Evolutionary conservation across 169 alveolate genomes (phyloP).

Genomic region (Cryptosporidium meleagridis): DNA sequence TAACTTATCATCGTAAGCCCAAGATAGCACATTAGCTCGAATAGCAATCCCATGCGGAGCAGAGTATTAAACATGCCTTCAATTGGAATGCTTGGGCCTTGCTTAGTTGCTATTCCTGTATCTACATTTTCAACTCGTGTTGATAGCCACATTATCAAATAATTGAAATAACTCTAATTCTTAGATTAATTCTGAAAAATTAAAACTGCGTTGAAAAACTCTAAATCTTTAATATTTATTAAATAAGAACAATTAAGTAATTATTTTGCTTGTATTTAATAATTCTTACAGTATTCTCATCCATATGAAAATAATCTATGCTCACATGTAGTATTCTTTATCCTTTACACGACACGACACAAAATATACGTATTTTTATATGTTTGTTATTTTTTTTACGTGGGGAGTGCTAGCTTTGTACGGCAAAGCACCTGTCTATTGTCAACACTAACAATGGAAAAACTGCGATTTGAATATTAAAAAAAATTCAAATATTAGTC

Average conservation of each 20-base stretch:
- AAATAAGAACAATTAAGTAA: neutral
- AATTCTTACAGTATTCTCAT: neutral
- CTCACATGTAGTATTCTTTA: conserved; percentile 64
- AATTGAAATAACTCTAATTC: conserved; percentile 4
- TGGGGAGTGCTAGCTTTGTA: conserved; percentile 63
- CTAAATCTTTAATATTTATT: conserved; percentile 17
- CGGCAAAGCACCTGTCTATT: conserved; percentile 72
- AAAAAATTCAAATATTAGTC: neutral
- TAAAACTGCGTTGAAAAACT: conserved; percentile 4
- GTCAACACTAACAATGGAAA: conserved; percentile 1
- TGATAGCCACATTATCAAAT: conserved; percentile 65
- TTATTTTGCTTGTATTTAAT: neutral
- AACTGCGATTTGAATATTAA: neutral
- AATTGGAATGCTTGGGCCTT: conserved; percentile 71
- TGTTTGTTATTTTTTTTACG: conserved; percentile 32
- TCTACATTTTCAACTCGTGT: conserved; percentile 75
- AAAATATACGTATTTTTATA: conserved; percentile 33
- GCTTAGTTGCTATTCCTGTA: conserved; percentile 74
- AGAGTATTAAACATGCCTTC: conserved; percentile 45
- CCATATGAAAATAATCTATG: conserved; percentile 53
- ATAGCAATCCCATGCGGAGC: conserved; percentile 45
- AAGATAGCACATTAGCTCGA: conserved; percentile 44
- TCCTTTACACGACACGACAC: conserved; percentile 75
- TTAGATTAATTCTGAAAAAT: neutral
- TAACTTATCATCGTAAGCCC: conserved; percentile 66